Base-by-base conservation (phyloP, 1,139 yeast genomes). In the Suhomyces bokatorum region DNA sequence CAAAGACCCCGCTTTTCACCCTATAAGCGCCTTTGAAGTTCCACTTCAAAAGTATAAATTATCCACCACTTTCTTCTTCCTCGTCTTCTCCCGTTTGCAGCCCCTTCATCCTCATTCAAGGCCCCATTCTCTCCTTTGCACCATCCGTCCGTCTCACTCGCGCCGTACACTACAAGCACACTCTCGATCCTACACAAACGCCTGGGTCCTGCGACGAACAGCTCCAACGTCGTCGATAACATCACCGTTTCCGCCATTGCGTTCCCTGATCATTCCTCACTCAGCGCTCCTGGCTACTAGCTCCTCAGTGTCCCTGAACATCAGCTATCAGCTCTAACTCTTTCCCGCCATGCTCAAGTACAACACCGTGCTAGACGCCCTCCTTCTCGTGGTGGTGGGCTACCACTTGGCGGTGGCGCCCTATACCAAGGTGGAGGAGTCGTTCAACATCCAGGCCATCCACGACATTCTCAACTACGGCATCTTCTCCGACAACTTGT, bases 361-460 rank as follows among this genome's bases (percentile, higher is more conserved):
- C 46, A 55, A 58, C 46, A 51, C 49, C 48, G n/a, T 59, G 11
- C 52, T 68, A 10, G 73, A 70, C 37, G 62, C 56, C n/a, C 53
- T 63, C 9, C 42, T 71, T 26, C 41, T 55, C 13, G 54, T 52
- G 14, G 57, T 70, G 4, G 69, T 81, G 14, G 58, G 69, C 1
- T 62, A 63, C 45, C 78, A 85, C 59, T 58, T 85, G 50, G 53
- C 70, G 17, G 54, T 78, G 3, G 76, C 96, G 0, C 97, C 97
- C 0, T 89, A 73, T 62, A 85, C 97, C 4, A 91, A 93, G 63
- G 97, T 93, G 1, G 98, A 93, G 60, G 99, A 93, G 61, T 87
- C 96, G 30, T 93, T 93, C 72, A 88, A 85, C 56, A 72, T 88
- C 37, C 98, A 93, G 58, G 98, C 98, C 0, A 73, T 88, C 35